phyloP scores from a whole-genome alignment of 1,139 yeast species.

The Debaryomyces udenii region DNA sequence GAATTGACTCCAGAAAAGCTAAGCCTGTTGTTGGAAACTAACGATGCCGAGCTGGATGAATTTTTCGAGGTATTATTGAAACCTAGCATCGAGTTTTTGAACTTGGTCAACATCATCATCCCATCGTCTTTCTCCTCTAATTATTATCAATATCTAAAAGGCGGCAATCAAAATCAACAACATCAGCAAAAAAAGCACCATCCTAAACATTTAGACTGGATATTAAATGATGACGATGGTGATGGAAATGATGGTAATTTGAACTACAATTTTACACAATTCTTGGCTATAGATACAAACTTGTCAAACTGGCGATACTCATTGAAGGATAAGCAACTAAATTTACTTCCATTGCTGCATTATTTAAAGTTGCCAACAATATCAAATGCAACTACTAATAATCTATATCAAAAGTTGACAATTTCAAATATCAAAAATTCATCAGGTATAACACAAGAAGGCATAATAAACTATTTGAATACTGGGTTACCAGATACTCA shows the following conservation, averaged over 20 bases:
- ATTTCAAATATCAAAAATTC: constrained; percentile 17
- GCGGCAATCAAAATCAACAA: constrained; percentile 25
- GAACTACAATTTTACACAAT: constrained; percentile 50
- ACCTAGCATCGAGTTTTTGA: constrained; percentile 51
- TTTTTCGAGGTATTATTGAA: constrained; percentile 42
- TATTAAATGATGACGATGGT: constrained; percentile 51
- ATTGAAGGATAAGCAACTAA: constrained; percentile 33
- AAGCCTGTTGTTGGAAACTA: constrained; percentile 33
- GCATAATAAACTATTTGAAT: constrained; percentile 31
- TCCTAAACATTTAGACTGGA: constrained; percentile 47
- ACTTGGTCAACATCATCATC: constrained; percentile 48
- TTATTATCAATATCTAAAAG: constrained; percentile 49
- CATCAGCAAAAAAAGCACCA: constrained; percentile 25
- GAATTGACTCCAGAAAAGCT: constrained; percentile 52
- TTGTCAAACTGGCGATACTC: constrained; percentile 48
- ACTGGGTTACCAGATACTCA: constrained; percentile 45
- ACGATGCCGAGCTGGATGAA: constrained; percentile 31
- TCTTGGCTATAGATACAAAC: constrained; percentile 47
- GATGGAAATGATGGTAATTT: constrained; percentile 56
- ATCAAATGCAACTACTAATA: constrained; percentile 25
- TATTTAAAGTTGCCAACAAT: constrained; percentile 42
- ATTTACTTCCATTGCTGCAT: constrained; percentile 33
- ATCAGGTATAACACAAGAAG: constrained; percentile 34
- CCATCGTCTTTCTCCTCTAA: constrained; percentile 55
- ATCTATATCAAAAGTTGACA: constrained; percentile 39